A percentile compares a stretch with the other conserved stretches of the same genome.
Conservation (phyloP, 1,139 yeast genomes). For the Geotrichum phurueaensis region DNA sequence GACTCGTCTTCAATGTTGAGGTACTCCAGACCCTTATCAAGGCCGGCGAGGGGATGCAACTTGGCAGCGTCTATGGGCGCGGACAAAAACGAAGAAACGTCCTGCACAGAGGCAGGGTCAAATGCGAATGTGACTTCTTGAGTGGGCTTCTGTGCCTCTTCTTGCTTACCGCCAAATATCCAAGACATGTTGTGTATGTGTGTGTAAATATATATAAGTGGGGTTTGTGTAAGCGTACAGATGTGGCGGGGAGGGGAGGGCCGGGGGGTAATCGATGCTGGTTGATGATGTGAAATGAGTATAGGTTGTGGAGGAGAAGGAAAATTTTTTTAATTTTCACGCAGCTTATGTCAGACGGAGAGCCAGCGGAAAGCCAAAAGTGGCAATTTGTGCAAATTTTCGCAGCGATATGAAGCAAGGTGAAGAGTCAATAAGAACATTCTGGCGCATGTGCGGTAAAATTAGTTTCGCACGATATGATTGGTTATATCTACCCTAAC, state of each 20-base stretch:
- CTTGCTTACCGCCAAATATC: constrained; percentile 53
- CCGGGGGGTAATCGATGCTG: background rate
- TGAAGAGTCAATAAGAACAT: background rate
- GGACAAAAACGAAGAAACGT: constrained; percentile 59
- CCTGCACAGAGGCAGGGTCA: constrained; percentile 61
- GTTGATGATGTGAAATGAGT: background rate
- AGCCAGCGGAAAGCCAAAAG: background rate
- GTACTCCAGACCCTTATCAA: constrained; percentile 79
- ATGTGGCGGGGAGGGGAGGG: background rate
- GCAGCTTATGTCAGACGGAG: background rate
- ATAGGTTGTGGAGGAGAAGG: background rate
- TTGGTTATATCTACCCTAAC: background rate
- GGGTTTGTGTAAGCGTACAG: background rate
- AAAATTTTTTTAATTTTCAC: background rate
- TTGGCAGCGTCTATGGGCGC: constrained; percentile 64
- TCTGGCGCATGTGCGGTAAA: background rate
- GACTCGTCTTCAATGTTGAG: constrained; percentile 84
- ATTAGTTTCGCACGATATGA: background rate
- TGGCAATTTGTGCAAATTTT: background rate
- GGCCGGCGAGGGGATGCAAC: constrained; percentile 91
- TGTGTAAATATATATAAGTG: background rate
- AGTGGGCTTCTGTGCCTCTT: constrained; percentile 25
- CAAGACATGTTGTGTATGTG: constrained; percentile 49
- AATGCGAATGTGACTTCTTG: constrained; percentile 39
- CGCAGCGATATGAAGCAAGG: background rate